Base-by-base conservation (phyloP, 2,329 filamentous ascomycete genomes). In the Alternaria solani region DNA sequence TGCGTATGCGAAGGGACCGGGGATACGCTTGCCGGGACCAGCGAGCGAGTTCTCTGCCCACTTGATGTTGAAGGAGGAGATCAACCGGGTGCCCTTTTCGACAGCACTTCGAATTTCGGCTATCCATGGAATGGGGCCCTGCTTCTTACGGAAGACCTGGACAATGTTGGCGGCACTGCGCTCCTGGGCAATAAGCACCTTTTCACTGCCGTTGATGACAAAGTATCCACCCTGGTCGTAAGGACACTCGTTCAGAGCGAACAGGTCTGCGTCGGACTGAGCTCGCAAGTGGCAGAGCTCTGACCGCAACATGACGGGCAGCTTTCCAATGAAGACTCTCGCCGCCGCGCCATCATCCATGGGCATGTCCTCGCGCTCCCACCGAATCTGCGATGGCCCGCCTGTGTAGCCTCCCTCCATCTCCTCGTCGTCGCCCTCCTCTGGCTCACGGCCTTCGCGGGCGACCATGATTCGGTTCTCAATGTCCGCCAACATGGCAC, bases 151-250 rank as follows among this genome's bases (percentile, higher is more conserved):
- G 87, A 99, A 99, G 28, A 99, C 94, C 81, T 99, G 95, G 5
- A 99, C 95, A 60, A 98, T 99, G 76, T 99, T 99, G 75, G 94
- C 95, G 41, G 95, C 95, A 76, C 94, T 97, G 64, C 95, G 91
- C 80, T 99, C 95, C 78, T 99, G 95, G 1, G 95, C 95, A 72
- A 99, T 99, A 69, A 99, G 83, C 23, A 99, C 95, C 85, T 99
- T 99, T 78, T 99, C 95, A 80, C 92, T 96, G 43, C 95, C 95
- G 81, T 99, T 99, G 85, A 99, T 99, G 72, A 99, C 93, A 76
- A 99, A 99, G 81, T 99, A 99, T 67, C 95, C 95, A 69, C 95
- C 95, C 75, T 97, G 95, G 75, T 99, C 95, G 79, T 97, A 99
- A 0, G 95, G 95, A 69, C 95, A 99, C 81, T 99, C 95, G 75